Evolutionary conservation across 2,329 filamentous ascomycete species (phyloP).

Genomic region (Alternaria ventricosa): DNA sequence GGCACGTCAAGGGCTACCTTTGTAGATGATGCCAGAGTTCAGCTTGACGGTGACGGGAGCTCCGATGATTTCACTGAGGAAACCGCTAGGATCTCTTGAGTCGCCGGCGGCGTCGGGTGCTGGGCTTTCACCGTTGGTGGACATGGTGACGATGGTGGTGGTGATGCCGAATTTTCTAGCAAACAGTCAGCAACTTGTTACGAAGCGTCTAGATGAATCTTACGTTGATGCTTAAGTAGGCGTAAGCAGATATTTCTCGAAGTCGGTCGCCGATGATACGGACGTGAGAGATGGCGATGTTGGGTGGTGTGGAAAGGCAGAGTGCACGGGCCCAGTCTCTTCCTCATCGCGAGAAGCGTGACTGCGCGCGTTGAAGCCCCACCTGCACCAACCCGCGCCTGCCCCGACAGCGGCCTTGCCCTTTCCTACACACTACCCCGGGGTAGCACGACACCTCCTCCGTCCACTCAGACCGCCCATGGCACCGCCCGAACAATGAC

Average conservation of each 20-base stretch:
- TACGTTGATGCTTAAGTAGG: background rate
- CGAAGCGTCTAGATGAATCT: background rate
- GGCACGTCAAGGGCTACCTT: conserved; percentile 64
- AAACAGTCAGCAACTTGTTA: background rate
- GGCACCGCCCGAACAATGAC: conserved; percentile 32
- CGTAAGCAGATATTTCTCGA: background rate
- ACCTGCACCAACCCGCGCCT: conserved; percentile 1
- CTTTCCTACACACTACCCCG: background rate
- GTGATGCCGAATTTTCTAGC: background rate
- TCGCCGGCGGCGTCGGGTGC: conserved; percentile 66
- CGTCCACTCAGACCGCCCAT: conserved; percentile 7
- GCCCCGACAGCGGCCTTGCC: background rate
- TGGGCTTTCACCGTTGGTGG: conserved; percentile 68
- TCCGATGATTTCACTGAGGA: conserved; percentile 92
- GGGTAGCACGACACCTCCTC: background rate
- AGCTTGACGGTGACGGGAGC: conserved; percentile 94
- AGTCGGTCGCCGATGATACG: background rate
- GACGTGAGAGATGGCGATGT: background rate
- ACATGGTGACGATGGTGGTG: conserved; percentile 20
- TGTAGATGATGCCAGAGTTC: conserved; percentile 98
- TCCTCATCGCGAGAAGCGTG: conserved; percentile 36
- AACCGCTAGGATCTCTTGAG: conserved; percentile 90
- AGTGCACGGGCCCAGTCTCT: conserved; percentile 28
- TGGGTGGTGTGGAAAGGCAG: background rate
- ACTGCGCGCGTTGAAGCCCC: conserved; percentile 38